Percentiles rank a stretch among this genome's conserved stretches.
Evolutionary conservation across 1,284 basidiomycete species (phyloP).

Genomic region (Ceratobasidium sp.): DNA sequence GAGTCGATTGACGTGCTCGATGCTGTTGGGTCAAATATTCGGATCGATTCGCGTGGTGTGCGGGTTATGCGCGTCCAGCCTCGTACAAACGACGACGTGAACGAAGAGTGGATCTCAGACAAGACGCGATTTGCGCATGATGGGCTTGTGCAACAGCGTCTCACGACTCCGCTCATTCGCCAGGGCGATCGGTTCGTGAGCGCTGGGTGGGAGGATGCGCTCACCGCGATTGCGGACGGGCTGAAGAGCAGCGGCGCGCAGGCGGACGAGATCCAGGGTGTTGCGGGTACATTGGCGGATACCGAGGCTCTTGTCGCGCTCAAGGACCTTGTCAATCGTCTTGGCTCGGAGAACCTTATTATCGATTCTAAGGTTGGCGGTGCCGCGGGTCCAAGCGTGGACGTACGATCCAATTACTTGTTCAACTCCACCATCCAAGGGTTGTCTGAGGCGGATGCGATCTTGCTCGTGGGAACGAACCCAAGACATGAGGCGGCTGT

Average conservation of each 20-base stretch:
- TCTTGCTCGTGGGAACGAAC: conserved; percentile 96
- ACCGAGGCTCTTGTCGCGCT: conserved; percentile 93
- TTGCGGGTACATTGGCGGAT: conserved; percentile 93
- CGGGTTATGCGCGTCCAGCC: conserved; percentile 98
- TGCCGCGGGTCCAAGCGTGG: conserved; percentile 63
- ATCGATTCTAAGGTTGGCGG: conserved; percentile 67
- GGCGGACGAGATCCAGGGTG: conserved; percentile 95
- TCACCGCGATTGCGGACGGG: conserved; percentile 83
- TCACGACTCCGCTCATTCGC: conserved; percentile 93
- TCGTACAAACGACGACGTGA: conserved; percentile 96
- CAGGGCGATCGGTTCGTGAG: conserved; percentile 92
- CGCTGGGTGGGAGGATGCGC: conserved; percentile 92
- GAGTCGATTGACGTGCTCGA: conserved; percentile 98
- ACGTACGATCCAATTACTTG: conserved; percentile 95
- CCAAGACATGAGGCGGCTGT: conserved; percentile 98
- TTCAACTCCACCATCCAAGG: conserved; percentile 97
- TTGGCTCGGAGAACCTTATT: conserved; percentile 95
- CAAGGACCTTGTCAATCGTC: conserved; percentile 92
- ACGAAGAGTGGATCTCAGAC: conserved; percentile 99
- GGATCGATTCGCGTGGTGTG: conserved; percentile 94
- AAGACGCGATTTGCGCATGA: conserved; percentile 98
- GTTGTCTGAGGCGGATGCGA: conserved; percentile 90
- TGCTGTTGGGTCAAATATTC: conserved; percentile 97
- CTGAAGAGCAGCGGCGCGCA: conserved; percentile 82
- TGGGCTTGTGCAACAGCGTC: conserved; percentile 93